Evolutionary conservation across 768 basidiomycete species (phyloP).

Genomic region (Leccinum incarnatum): DNA sequence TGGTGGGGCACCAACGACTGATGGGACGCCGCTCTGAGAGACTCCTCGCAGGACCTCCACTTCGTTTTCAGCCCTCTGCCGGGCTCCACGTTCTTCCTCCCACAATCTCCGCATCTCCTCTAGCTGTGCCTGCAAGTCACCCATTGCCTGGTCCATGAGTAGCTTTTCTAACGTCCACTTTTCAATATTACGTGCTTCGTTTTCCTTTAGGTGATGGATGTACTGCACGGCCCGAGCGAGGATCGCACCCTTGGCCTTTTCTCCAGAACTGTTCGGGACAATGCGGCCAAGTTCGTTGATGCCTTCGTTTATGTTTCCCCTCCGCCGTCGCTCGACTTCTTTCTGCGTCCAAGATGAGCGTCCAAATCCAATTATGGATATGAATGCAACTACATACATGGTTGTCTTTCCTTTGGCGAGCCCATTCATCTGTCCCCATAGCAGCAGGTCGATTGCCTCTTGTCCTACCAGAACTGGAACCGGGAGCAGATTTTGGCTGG

Average conservation of each 20-base stretch:
- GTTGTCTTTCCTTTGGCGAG: constrained; percentile 76
- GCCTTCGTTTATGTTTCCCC: constrained; percentile 95
- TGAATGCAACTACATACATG: constrained; percentile 49
- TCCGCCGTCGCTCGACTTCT: constrained; percentile 94
- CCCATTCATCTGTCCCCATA: constrained; percentile 79
- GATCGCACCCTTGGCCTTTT: constrained; percentile 88
- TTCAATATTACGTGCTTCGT: constrained; percentile 87
- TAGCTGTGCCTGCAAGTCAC: constrained; percentile 77
- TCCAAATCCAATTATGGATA: background rate
- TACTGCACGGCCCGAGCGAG: constrained; percentile 87
- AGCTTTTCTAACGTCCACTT: constrained; percentile 93
- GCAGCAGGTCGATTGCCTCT: constrained; percentile 56
- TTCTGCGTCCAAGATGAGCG: constrained; percentile 54
- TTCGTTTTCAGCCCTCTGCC: constrained; percentile 63
- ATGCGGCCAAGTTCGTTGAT: constrained; percentile 90
- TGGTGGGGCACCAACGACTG: constrained; percentile 3
- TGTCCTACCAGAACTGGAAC: constrained; percentile 37
- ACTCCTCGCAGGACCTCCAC: constrained; percentile 51
- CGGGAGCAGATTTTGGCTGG: constrained; percentile 23
- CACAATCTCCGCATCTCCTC: constrained; percentile 79
- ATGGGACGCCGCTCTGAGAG: constrained; percentile 12
- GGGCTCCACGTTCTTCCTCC: constrained; percentile 69
- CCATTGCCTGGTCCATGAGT: constrained; percentile 91
- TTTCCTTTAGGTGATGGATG: constrained; percentile 88
- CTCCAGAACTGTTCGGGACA: constrained; percentile 83